phyloP scores from a whole-genome alignment of 2,329 filamentous ascomycete genomes.

The Fusarium sublunatum region DNA sequence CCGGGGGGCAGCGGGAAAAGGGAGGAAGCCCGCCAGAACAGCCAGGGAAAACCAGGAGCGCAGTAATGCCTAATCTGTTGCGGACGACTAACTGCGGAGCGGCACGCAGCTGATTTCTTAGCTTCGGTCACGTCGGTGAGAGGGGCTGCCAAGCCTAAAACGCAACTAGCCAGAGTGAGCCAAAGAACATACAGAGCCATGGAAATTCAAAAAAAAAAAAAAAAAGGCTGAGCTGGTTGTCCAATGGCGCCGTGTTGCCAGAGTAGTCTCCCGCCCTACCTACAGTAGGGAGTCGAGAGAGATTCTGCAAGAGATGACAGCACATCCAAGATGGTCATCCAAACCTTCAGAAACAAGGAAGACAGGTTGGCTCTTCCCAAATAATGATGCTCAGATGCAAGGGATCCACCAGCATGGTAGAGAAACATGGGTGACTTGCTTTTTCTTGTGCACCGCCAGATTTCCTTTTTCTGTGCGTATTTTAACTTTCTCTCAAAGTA shows the following conservation, averaged over 20 bases:
- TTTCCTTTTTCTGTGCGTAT: background rate
- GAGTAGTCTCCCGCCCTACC: background rate
- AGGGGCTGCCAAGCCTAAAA: slow-evolving; percentile 2
- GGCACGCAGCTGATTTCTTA: slow-evolving; percentile 11
- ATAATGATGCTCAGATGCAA: slow-evolving; percentile 14
- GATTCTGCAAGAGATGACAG: slow-evolving; percentile 6
- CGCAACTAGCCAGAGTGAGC: slow-evolving; percentile 5
- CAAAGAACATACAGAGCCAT: slow-evolving; percentile 2
- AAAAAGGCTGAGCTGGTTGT: slow-evolving; percentile 4
- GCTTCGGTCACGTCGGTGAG: slow-evolving; percentile 14
- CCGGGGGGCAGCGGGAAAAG: slow-evolving; percentile 16
- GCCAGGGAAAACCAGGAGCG: slow-evolving; percentile 6
- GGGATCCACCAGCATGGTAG: slow-evolving; percentile 15
- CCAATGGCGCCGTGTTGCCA: background rate
- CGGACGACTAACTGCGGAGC: slow-evolving; percentile 13
- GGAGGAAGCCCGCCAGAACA: slow-evolving; percentile 10
- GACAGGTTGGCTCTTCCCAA: slow-evolving; percentile 1
- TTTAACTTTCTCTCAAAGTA: background rate
- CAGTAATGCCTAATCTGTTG: background rate
- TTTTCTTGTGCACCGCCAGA: slow-evolving; percentile 13
- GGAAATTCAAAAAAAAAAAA: slow-evolving; percentile 10
- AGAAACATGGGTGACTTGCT: slow-evolving; percentile 11
- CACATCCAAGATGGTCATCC: background rate
- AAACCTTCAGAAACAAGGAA: background rate
- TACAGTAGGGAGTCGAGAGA: background rate